Evolutionary conservation across 2,329 filamentous ascomycete genomes (phyloP).

Genomic region (Pyrenochaeta sp.): DNA sequence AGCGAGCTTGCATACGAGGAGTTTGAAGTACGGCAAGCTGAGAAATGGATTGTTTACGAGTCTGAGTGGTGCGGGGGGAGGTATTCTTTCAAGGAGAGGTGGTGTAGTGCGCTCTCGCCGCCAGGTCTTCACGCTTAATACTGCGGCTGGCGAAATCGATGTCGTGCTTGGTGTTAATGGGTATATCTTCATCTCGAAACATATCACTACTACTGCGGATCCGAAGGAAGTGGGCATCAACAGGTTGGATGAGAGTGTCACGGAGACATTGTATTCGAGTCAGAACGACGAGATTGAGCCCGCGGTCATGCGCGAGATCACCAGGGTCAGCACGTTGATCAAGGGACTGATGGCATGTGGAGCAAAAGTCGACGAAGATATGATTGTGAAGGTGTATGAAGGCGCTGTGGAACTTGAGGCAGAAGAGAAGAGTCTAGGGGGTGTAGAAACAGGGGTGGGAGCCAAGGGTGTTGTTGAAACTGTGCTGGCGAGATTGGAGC

Average conservation of each 20-base stretch:
- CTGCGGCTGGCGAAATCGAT: slow-evolving; percentile 74
- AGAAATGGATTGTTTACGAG: slow-evolving; percentile 90
- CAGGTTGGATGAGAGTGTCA: slow-evolving; percentile 86
- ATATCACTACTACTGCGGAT: slow-evolving; percentile 68
- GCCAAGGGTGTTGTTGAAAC: slow-evolving; percentile 44
- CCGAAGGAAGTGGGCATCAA: slow-evolving; percentile 72
- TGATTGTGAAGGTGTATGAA: slow-evolving; percentile 81
- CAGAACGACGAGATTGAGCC: slow-evolving; percentile 87
- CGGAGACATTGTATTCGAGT: slow-evolving; percentile 87
- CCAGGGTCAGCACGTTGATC: slow-evolving; percentile 81
- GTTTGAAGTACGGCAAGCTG: slow-evolving; percentile 92
- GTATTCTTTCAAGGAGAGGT: slow-evolving; percentile 58
- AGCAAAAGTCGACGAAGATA: slow-evolving; percentile 88
- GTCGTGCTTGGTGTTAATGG: slow-evolving; percentile 94
- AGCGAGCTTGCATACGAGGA: slow-evolving; percentile 87
- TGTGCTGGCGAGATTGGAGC: slow-evolving; percentile 37
- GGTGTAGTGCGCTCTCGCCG: slow-evolving; percentile 84
- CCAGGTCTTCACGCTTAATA: slow-evolving; percentile 81
- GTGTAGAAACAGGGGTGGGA: slow-evolving; percentile 38
- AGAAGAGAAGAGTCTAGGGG: slow-evolving; percentile 66
- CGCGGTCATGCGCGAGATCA: slow-evolving; percentile 86
- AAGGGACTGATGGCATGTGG: slow-evolving; percentile 83
- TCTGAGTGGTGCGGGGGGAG: slow-evolving; percentile 80
- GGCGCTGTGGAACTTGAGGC: slow-evolving; percentile 79
- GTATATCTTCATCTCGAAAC: slow-evolving; percentile 94